A percentile compares a stretch with the other conserved stretches of the same genome.
Evolutionary conservation across 2,329 filamentous ascomycete species (phyloP).

Genomic region (Neocatenulostroma microsporum): DNA sequence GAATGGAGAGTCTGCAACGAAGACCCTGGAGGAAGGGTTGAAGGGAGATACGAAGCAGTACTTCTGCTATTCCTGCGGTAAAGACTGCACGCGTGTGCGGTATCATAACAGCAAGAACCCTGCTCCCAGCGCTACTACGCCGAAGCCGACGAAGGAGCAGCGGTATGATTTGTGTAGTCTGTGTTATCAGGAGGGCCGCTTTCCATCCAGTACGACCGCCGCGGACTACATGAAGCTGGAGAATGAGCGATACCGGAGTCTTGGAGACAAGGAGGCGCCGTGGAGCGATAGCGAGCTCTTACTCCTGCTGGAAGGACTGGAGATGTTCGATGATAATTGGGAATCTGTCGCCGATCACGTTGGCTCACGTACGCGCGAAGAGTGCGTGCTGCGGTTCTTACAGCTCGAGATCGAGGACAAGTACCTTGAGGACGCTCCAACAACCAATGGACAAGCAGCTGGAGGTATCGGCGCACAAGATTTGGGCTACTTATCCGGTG

Average conservation of each 20-base stretch:
- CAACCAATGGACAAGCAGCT: conserved; percentile 49
- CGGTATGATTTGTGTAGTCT: conserved; percentile 87
- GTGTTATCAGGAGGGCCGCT: conserved; percentile 77
- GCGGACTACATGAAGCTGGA: conserved; percentile 84
- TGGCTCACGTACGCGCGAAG: conserved; percentile 81
- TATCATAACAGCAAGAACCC: conserved; percentile 62
- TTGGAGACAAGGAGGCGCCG: conserved; percentile 74
- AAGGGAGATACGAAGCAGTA: conserved; percentile 59
- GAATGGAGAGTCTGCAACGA: conserved; percentile 68
- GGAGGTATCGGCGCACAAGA: conserved; percentile 23
- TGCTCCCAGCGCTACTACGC: conserved; percentile 34
- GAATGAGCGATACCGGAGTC: conserved; percentile 70
- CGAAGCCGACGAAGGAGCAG: conserved; percentile 50
- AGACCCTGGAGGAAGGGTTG: conserved; percentile 51
- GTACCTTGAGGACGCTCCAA: conserved; percentile 60
- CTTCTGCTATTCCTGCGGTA: conserved; percentile 84
- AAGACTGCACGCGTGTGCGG: conserved; percentile 71
- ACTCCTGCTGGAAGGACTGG: conserved; percentile 81
- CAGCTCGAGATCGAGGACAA: conserved; percentile 97
- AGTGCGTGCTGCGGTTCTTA: conserved; percentile 94
- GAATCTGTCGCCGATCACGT: conserved; percentile 87
- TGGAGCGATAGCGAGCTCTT: conserved; percentile 89
- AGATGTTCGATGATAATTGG: conserved; percentile 95
- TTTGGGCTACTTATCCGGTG: conserved; percentile 60
- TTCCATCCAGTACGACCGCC: conserved; percentile 69